Percentiles rank a stretch among this genome's conserved stretches.
phyloP scores from a whole-genome alignment of 805 yeast genomes.

The Wickerhamiella allomyrinae region DNA sequence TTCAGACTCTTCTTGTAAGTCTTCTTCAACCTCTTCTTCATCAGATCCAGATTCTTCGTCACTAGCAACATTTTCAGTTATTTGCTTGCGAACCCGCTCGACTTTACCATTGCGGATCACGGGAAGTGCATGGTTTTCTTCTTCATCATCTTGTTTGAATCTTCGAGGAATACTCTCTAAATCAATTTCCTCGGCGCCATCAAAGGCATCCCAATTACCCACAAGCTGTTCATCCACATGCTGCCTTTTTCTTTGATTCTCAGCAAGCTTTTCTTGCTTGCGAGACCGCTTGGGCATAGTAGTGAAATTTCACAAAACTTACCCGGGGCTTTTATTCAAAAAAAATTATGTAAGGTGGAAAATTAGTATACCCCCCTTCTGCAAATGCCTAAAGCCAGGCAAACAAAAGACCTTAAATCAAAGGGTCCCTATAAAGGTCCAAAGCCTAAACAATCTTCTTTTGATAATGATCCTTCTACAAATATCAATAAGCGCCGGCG shows the following conservation, averaged over 20 bases:
- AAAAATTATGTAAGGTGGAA: constrained; percentile 3
- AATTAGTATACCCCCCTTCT: not conserved
- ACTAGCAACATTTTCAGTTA: not conserved
- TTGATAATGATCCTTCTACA: constrained; percentile 13
- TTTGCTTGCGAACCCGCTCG: constrained; percentile 42
- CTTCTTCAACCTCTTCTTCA: constrained; percentile 17
- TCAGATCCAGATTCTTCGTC: constrained; percentile 18
- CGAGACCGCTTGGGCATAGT: constrained; percentile 11
- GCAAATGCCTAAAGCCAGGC: not conserved
- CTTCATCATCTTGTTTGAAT: constrained; percentile 25
- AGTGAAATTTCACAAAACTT: not conserved
- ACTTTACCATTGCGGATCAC: constrained; percentile 58
- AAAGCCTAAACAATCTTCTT: constrained; percentile 7
- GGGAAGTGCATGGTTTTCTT: constrained; percentile 58
- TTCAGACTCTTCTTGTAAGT: constrained; percentile 17
- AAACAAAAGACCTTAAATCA: constrained; percentile 4
- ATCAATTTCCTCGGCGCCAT: constrained; percentile 54
- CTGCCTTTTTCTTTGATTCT: constrained; percentile 6
- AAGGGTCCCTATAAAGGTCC: constrained; percentile 15
- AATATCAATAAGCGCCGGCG: constrained; percentile 9
- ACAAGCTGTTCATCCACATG: constrained; percentile 9
- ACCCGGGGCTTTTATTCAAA: not conserved
- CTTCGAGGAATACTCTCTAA: constrained; percentile 63
- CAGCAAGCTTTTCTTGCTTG: constrained; percentile 3
- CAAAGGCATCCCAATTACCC: constrained; percentile 7